phyloP scores from a whole-genome alignment of 2,329 filamentous ascomycete genomes.

The Daldinia sp. region DNA sequence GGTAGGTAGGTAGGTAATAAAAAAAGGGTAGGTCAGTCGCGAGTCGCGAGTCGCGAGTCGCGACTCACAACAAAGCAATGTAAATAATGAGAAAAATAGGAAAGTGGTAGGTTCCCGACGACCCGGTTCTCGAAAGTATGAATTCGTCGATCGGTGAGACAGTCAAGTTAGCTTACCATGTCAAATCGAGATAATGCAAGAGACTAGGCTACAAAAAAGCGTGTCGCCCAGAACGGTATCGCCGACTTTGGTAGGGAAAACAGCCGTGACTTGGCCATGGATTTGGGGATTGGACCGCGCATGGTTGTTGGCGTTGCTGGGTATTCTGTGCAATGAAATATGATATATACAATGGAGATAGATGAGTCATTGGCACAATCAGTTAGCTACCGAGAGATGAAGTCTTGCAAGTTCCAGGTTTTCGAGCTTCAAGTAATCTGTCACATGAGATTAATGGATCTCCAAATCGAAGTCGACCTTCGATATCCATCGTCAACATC shows the following conservation, averaged over 20 bases:
- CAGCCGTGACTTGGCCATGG: neutral
- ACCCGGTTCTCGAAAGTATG: slow-evolving; percentile 26
- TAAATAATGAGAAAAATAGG: no score
- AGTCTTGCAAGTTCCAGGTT: neutral
- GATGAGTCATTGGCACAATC: neutral
- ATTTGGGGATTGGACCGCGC: neutral
- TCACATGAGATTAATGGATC: neutral
- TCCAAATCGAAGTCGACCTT: neutral
- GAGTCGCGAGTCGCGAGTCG: no score
- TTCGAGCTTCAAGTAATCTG: neutral
- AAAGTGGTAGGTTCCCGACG: slow-evolving; percentile 15
- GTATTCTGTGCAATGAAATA: neutral
- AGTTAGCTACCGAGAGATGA: neutral
- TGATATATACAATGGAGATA: neutral
- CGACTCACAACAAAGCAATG: no score
- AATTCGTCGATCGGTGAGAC: slow-evolving; percentile 33
- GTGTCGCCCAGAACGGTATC: neutral
- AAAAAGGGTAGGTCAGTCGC: neutral
- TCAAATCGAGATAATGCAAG: slow-evolving; percentile 43
- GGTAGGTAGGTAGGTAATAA: neutral
- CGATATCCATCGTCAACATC: neutral
- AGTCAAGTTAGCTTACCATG: no score
- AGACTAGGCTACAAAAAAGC: slow-evolving; percentile 5
- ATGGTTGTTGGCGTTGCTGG: neutral
- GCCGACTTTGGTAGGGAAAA: neutral